Evolutionary conservation across 2,329 filamentous ascomycete genomes (phyloP).

Genomic region (Pseudogymnoascus sp.): DNA sequence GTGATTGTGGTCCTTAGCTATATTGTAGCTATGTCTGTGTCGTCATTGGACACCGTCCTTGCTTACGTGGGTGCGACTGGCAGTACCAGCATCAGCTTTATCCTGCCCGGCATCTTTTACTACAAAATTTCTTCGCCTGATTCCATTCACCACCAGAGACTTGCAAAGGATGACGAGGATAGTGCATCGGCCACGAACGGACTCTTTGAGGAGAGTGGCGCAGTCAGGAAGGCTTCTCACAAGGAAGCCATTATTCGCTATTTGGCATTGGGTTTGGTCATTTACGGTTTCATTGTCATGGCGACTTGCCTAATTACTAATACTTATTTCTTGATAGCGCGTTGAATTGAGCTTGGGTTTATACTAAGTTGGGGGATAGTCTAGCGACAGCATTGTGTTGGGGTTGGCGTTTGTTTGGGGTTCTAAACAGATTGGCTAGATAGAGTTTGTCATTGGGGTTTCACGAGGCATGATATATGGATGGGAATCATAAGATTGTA

Average conservation of each 20-base stretch:
- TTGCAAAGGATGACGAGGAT: conserved; percentile 88
- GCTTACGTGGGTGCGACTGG: conserved; percentile 95
- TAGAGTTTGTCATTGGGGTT: neutral
- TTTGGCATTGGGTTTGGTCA: conserved; percentile 65
- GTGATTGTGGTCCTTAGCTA: conserved; percentile 79
- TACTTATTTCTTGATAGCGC: conserved; percentile 59
- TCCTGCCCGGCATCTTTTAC: conserved; percentile 91
- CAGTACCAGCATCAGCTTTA: conserved; percentile 93
- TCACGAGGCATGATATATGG: conserved; percentile 5
- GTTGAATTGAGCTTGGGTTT: neutral
- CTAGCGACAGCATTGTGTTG: conserved; percentile 19
- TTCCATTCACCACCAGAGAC: conserved; percentile 74
- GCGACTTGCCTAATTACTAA: conserved; percentile 80
- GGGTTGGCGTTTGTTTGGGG: conserved; percentile 16
- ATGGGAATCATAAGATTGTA: conserved; percentile 11
- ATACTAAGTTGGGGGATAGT: neutral
- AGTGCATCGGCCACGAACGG: conserved; percentile 50
- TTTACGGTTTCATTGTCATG: conserved; percentile 88
- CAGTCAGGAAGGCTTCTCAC: conserved; percentile 42
- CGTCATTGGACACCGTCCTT: conserved; percentile 80
- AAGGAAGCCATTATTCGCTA: conserved; percentile 59
- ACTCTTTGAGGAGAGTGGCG: conserved; percentile 28
- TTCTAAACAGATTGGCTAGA: conserved; percentile 3
- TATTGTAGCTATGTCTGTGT: conserved; percentile 82
- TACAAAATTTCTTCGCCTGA: conserved; percentile 96